Evolutionary conservation across 2,329 filamentous ascomycete species (phyloP), one percentile per base, ranked within the genome.

Genomic region (Penicillium sumatraense): DNA sequence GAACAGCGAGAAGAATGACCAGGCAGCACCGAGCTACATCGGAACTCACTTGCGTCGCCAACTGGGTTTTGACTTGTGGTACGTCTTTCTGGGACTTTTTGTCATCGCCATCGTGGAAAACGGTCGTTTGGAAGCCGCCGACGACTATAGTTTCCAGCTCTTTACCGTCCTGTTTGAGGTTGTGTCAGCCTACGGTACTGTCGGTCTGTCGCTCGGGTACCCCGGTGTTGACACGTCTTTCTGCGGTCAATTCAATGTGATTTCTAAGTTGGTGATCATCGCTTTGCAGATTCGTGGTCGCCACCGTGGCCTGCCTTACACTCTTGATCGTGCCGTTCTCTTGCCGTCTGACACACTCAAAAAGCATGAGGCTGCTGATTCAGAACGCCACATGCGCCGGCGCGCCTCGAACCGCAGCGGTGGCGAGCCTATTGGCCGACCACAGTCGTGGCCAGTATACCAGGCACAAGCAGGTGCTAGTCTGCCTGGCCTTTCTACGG

Each of bases 31-130:
- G 41, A 93, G 88, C 57, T 98, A 97, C 65, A 89, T 99, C 49
- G 90, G 91, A 2, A 88, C 90, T 49, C 95, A 99, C 84, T 83
- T 99, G 72, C 89, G 95, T 31, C 87, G 90, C 44, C 95, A 99
- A 74, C 83, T 99, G 31, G 96, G 92, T 51, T 99, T 99, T 77
- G 95, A 99, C 75, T 75, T 99, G 74, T 99, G 95, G 95, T 99
- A 92, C 68, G 89, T 99, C 54, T 96, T 96, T 69, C 73, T 98
- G 20, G 95, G 95, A 1, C 86, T 96, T 64, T 99, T 99, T 76
- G 85, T 98, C 70, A 89, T 99, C 66, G 83, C 89, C 57, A 96
- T 99, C 65, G 87, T 90, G 24, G 96, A 99, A 76, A 93, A 92
- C 3, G 54, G 67, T 7, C 85, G 87, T 14, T 80, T 99, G 13